Base-by-base conservation (phyloP, 441 rosid species). In the Pelargonium myrrhifolium region DNA sequence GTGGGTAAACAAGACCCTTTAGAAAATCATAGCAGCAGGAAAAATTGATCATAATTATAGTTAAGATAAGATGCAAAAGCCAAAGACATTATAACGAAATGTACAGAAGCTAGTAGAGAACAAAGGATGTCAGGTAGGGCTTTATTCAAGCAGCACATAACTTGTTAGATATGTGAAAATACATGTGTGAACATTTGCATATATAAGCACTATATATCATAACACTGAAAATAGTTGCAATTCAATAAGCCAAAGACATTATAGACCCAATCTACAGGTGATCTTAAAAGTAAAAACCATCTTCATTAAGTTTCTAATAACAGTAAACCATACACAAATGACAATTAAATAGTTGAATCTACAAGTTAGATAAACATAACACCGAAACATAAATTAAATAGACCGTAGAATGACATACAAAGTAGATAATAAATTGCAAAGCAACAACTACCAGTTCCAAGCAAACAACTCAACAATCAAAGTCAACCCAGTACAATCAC, bases 11-110 rank as follows among this genome's bases (percentile, higher is more conserved):
- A 71, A 65, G 68, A 68, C 75, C 77, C 79, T 77, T 69, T 49
- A 66, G 14, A 62, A 24, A 68, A 74, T 72, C 72, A 67, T 76
- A 75, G 67, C 84, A 62, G 80, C 80, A 35, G 81, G 73, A 59
- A 70, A 78, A 75, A 71, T 78, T 75, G 80, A 62, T 40, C 62
- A 72, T 42, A 68, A 58, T 68, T 9, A 56, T 65, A 22, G 10
- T 47, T 17, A 65, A 76, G 40, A 35, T 58, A 42, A 71, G 31
- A 66, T 67, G 67, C 18, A n/a, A 47, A 66, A n/a, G n/a, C n/a
- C n/a, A n/a, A n/a, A n/a, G n/a, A 60, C 63, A 68, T 73, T 18
- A 64, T 69, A 65, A 75, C 49, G 18, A 18, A 61, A 47, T n/a
- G n/a, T n/a, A n/a, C n/a, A n/a, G n/a, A n/a, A n/a, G n/a, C n/a